phyloP scores from a whole-genome alignment of 352 stramenopile species.

The Saprolegnia parasitica region DNA sequence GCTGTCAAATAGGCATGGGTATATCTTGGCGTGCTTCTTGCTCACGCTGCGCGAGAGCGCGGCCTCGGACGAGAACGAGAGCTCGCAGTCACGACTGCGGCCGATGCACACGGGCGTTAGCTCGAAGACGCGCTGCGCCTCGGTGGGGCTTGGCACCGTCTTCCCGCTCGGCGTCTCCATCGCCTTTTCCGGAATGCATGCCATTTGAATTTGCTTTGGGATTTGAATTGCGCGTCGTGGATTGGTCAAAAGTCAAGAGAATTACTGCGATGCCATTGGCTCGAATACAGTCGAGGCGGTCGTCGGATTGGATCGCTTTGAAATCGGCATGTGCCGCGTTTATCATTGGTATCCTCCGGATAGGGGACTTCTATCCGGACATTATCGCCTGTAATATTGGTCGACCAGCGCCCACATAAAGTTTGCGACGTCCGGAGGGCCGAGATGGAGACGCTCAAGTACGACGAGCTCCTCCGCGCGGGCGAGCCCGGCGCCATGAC shows the following conservation, averaged over 20 bases:
- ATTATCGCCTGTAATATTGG: neutral
- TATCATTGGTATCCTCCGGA: neutral
- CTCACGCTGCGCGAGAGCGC: slow-evolving; percentile 15
- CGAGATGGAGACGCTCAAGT: slow-evolving; percentile 27
- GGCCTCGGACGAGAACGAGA: slow-evolving; percentile 26
- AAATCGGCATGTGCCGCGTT: neutral
- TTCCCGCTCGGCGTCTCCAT: slow-evolving; percentile 1
- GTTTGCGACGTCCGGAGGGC: neutral
- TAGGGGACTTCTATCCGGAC: neutral
- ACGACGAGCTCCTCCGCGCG: slow-evolving; percentile 26
- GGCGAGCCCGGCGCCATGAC: slow-evolving; percentile 25
- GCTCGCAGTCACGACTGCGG: slow-evolving; percentile 26
- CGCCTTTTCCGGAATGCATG: neutral
- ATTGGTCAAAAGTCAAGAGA: neutral
- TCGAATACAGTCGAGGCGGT: neutral
- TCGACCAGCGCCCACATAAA: neutral
- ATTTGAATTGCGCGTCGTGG: neutral
- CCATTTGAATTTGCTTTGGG: neutral
- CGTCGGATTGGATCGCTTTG: too few species aligned
- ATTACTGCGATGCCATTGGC: neutral
- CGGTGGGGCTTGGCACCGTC: neutral
- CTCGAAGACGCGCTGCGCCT: slow-evolving; percentile 13
- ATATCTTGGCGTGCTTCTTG: slow-evolving; percentile 28
- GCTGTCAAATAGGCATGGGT: slow-evolving; percentile 25
- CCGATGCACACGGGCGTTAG: slow-evolving; percentile 22